Base-by-base conservation (phyloP, 768 basidiomycete species). In the Leccinum truebloodii region DNA sequence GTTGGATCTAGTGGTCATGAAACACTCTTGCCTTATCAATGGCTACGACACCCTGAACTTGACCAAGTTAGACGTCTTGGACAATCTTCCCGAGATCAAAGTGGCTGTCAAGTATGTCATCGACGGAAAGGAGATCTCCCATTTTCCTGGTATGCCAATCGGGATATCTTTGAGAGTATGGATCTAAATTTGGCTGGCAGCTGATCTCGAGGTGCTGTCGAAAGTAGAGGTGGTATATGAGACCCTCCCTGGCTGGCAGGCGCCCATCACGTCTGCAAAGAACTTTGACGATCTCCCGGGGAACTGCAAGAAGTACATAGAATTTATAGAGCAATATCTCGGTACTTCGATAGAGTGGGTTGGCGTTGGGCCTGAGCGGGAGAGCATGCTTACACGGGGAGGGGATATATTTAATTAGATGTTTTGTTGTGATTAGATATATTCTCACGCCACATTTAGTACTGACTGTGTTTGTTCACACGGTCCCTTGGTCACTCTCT, bases 1-100 rank as follows among this genome's bases (percentile, higher is more conserved):
- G 97, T 86, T 99, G 50, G 97, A 99, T 75, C 81, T 98, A 14
- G 93, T 98, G 58, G 94, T 98, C 46, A 83, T 99, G 81, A 89
- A 87, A 73, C 89, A 98, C 75, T 98, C 96, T 7, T 86, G 81
- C 71, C 77, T 92, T 63, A 93, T 99, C 82, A 99, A 99, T 74
- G 97, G 97, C 37, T 99, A 98, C 75, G 94, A 96, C 69, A 72
- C 77, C 51, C 79, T 98, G 63, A 99, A 99, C 76, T 82, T 99
- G 65, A 99, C 97, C 53, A 99, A 99, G 73, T 86, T 99, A 52
- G 97, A 99, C 68, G 80, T 99, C 16, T 82, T 99, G 53, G 95
- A 98, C 68, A 78, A 80, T 28, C 80, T 99, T 22, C 72, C 82
- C 0, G 92, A 95, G 77, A 91, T 99, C 79, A 91, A 95, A 75